Percentiles rank a stretch among this genome's conserved stretches.
phyloP scores from a whole-genome alignment of 768 basidiomycete species.

The Collybia sordida region DNA sequence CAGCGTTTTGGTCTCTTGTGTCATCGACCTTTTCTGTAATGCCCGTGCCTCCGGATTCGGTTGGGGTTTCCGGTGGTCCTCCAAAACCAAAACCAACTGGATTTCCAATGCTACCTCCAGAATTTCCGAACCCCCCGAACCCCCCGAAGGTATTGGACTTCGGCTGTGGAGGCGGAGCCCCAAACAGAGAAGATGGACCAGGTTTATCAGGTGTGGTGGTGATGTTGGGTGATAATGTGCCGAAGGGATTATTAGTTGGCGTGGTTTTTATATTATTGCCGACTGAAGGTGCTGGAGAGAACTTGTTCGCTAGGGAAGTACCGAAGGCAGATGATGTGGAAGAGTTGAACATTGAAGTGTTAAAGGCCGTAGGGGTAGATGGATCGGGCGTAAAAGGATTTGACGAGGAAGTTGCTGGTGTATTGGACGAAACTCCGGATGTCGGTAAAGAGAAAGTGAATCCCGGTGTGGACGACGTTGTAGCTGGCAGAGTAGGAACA shows the following conservation, averaged over 20 bases:
- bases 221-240: neutral
- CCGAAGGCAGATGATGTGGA: conserved; percentile 1
- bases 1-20: conserved; percentile 6
- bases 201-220: conserved; percentile 2
- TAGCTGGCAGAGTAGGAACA: neutral
- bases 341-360: neutral
- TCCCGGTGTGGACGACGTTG: neutral
- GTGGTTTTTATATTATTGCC: neutral
- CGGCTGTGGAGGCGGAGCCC: conserved; percentile 4
- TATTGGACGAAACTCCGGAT: neutral
- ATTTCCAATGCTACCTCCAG: conserved; percentile 55
- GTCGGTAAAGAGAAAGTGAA: neutral
- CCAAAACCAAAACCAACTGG: conserved; percentile 65
- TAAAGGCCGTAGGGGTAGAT: neutral
- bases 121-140: conserved; percentile 32
- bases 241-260: conserved; percentile 2
- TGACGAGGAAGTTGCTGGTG: neutral
- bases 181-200: conserved; percentile 6
- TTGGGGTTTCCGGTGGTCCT: conserved; percentile 31
- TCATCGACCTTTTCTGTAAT: conserved; percentile 2
- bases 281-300: neutral
- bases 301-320: conserved; percentile 4
- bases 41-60: conserved; percentile 2
- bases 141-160: conserved; percentile 22
- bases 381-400: neutral